Evolutionary conservation across 805 yeast species (phyloP), one percentile per base, ranked within the genome.

Genomic region (Sugiyamaella marilandica): DNA sequence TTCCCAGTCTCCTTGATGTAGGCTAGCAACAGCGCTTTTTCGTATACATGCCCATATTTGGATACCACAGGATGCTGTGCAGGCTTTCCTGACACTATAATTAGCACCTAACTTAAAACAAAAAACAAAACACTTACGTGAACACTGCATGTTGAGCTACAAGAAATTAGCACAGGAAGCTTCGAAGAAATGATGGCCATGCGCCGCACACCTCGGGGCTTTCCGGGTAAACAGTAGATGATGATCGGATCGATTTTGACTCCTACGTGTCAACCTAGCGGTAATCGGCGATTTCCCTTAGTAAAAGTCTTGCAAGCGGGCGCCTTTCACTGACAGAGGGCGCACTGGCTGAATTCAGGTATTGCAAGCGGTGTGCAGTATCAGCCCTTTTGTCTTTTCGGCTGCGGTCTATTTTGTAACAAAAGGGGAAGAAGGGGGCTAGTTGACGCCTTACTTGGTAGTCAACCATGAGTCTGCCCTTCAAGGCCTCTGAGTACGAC

Each of bases 1-100:
- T 73, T 78, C 1, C 84, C 84, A 50, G 82, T 74, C 45, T 85
- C 80, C 5, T 77, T 64, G 10, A 91, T 73, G 62, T 86, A 89
- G 21, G 80, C 75, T 50, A 73, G 79, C 10, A 90, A 71, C 45
- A 86, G 71, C 11, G 72, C 62, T 57, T 73, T 74, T 58, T 91
- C 97, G 64, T 85, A 91, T 2, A 92, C 69, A 45, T 80, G 54
- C 31, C 59, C 68, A 36, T 61, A 57, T 37, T 60, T 55, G 37
- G 68, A 88, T 1, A 91, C 70, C 8, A 87, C 97, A 0, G 97
- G 92, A 35, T 73, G 73, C n/a, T 63, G 66, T 5, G 90, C 79
- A 0, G 78, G 79, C 55, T 82, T 80, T 10, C 96, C 96, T 10
- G 96, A 84, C 21, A 87, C 76, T 59, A 37, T 13, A 14, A 14